Base-by-base conservation (phyloP, 1,139 yeast species). In the Pichia sp. region DNA sequence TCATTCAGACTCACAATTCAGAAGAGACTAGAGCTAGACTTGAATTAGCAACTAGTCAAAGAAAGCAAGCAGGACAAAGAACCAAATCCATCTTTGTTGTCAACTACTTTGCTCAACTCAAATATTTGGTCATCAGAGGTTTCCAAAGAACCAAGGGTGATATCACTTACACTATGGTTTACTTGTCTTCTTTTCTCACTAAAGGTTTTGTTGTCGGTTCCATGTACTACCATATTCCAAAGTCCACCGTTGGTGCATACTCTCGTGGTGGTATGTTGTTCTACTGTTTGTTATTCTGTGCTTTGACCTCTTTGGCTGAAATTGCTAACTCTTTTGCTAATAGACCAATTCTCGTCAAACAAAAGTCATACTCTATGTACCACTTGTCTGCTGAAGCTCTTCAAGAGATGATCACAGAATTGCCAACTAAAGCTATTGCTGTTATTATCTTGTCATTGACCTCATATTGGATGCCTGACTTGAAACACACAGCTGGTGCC, bases 381-480 rank as follows among this genome's bases (percentile, higher is more conserved):
- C 79, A 72, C 50, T 76, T 78, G 8, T 66, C 77, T 16, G 74
- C 80, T n/a, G 78, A 74, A 48, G 69, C 75, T 3, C 45, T 76
- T 14, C 70, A 76, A 8, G 58, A 64, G 33, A 58, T 67, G 22
- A 29, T 74, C 7, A 60, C 72, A 9, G 64, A 67, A 30, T 53
- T 72, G 32, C 79, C 80, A 26, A 63, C 72, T 34, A 64, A 72
- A 45, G 45, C 72, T 27, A 41, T 70, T 33, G 64, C 74, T 25
- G 59, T 69, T 30, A 49, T 67, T 17, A 48, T 57, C 14, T 73
- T 75, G 48, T 54, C 64, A 20, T 51, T 74, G 32, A 61, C 74
- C 23, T 44, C 69, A 26, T 76, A 70, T 53, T 76, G 76, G 59
- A 55, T 76, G 50, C 54, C 77, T 18, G 62, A 67, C 44, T 60